Evolutionary conservation across 345 rosid species (phyloP).

Genomic region (Pugionium cornutum): DNA sequence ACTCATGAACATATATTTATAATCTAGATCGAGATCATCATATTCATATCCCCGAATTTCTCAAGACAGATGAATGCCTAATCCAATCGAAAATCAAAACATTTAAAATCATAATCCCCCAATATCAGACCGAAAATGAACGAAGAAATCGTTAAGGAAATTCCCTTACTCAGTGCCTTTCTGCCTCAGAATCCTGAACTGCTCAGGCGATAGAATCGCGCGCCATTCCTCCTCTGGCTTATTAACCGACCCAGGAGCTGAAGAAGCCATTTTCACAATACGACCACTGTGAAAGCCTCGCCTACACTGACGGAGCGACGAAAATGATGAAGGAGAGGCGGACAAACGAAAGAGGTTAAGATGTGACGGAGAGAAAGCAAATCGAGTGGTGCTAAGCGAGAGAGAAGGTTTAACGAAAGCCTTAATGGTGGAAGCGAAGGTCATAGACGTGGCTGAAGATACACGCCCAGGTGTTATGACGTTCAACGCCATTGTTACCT

Average conservation of each 20-base stretch:
- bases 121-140: neutral
- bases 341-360: constrained; percentile 29
- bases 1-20: neutral
- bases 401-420: constrained; percentile 20
- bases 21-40: constrained; percentile 7
- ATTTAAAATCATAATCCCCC: neutral
- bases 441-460: constrained; percentile 39
- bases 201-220: constrained; percentile 77
- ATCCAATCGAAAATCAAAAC: neutral
- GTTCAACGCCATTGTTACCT: constrained; percentile 44
- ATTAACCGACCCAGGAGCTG: constrained; percentile 54
- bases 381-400: constrained; percentile 7
- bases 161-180: constrained; percentile 82
- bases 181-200: constrained; percentile 73
- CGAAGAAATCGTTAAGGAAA: neutral
- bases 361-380: constrained; percentile 22
- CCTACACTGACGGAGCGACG: neutral
- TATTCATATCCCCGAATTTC: neutral
- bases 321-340: constrained; percentile 24
- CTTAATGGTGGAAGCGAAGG: constrained; percentile 32
- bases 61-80: neutral
- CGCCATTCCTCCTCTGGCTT: constrained; percentile 96
- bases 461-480: constrained; percentile 43
- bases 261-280: constrained; percentile 53
- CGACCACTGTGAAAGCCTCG: constrained; percentile 54